A percentile compares a stretch with the other conserved stretches of the same genome.
phyloP scores from a whole-genome alignment of 192 early-diverging fungal species.

The Chytriomyces sp. region DNA sequence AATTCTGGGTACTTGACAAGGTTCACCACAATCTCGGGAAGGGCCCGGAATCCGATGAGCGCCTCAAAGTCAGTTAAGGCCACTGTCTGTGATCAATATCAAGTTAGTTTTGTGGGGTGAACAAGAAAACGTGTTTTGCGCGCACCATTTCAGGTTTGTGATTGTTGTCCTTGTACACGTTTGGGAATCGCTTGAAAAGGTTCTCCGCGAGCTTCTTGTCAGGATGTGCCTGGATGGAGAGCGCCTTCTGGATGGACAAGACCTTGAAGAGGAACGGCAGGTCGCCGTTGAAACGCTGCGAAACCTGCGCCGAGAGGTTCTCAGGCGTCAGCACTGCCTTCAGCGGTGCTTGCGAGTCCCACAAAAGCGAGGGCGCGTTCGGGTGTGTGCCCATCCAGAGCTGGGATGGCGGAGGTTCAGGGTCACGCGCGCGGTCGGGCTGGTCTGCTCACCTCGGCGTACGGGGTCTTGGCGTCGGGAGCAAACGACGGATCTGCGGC shows the following conservation, averaged over 20 bases:
- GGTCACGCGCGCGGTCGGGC: not conserved
- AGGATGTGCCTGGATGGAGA: conserved; percentile 98
- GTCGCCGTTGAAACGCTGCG: conserved; percentile 67
- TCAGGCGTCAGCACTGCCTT: conserved; percentile 63
- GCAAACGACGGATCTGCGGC: conserved; percentile 54
- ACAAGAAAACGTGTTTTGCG: not conserved
- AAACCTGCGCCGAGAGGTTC: conserved; percentile 58
- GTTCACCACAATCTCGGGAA: conserved; percentile 71
- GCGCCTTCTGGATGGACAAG: conserved; percentile 66
- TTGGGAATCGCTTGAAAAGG: conserved; percentile 72
- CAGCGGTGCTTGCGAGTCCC: conserved; percentile 49
- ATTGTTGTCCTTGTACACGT: conserved; percentile 90
- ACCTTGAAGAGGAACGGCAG: conserved; percentile 99
- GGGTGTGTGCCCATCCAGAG: conserved; percentile 99
- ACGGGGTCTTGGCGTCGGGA: conserved; percentile 69
- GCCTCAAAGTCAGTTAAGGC: conserved; percentile 94
- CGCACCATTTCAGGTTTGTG: conserved; percentile 92
- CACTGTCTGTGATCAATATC: conserved; percentile 58
- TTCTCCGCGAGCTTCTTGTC: conserved; percentile 82
- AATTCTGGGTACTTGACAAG: conserved; percentile 82
- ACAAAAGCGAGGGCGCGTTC: conserved; percentile 74
- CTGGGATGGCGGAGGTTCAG: conserved; percentile 40
- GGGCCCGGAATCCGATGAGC: conserved; percentile 88
- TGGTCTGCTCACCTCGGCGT: conserved; percentile 77
- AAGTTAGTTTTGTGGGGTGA: conserved; percentile 8